These are phyloP conservation scores for Psilocybe subaeruginosa DNA, from an alignment of 768 basidiomycete species.

Conservation along the genomic window DNA sequence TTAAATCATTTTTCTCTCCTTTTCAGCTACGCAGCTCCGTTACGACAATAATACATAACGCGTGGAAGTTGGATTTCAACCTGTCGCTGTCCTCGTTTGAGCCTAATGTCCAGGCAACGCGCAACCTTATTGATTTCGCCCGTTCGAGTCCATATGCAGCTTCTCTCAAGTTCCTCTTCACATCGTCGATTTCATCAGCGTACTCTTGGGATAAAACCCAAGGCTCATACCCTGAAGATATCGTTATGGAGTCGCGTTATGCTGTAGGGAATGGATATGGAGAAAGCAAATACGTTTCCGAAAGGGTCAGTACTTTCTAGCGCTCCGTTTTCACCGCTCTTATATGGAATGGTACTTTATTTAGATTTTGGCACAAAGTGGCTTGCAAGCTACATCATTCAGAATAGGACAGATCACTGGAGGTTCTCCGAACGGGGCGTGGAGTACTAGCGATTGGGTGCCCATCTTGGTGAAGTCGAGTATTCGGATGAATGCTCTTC, in stretches of 20 bases:
- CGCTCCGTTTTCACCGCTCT: constrained; percentile 1
- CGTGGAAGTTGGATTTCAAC: constrained; percentile 51
- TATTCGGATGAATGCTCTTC: constrained; percentile 25
- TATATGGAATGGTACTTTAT: background rate
- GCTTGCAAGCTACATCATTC: constrained; percentile 27
- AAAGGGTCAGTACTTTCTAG: constrained; percentile 27
- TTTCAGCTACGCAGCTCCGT: constrained; percentile 28
- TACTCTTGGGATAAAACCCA: constrained; percentile 23
- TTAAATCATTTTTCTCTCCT: background rate
- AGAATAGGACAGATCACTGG: constrained; percentile 39
- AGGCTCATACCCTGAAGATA: constrained; percentile 30
- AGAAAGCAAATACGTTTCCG: constrained; percentile 39
- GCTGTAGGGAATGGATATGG: constrained; percentile 39
- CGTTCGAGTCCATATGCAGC: constrained; percentile 23
- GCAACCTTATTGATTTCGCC: constrained; percentile 38
- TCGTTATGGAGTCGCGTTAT: constrained; percentile 24
- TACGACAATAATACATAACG: constrained; percentile 40
- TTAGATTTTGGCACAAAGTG: constrained; percentile 31
- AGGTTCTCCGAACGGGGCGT: constrained; percentile 31
- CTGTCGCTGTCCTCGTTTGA: constrained; percentile 42
- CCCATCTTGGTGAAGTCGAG: constrained; percentile 37
- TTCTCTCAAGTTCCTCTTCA: constrained; percentile 39
- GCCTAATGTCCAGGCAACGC: constrained; percentile 36
- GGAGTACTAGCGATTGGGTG: constrained; percentile 39
- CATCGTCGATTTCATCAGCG: constrained; percentile 29